Evolutionary conservation across 2,329 filamentous ascomycete species (phyloP), one percentile per base, ranked within the genome.

Genomic region (Colletotrichum tabaci): DNA sequence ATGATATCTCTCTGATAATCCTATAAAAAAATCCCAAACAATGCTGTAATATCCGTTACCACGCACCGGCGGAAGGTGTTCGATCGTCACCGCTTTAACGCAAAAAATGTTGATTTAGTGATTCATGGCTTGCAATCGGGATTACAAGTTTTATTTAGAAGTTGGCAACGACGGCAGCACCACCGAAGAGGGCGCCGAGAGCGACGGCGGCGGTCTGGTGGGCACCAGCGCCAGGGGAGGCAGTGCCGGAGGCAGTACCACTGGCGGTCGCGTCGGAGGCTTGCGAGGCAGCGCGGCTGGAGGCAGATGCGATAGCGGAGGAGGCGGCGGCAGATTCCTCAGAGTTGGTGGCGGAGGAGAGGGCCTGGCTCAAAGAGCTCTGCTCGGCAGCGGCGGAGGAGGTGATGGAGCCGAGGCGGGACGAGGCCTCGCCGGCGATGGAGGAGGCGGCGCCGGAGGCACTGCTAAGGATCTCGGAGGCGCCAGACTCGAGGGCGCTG

Each of bases 141-240:
- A 18, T 8, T 5, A 2, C 16, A 15, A 13, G 4, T 44, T 7
- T 35, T n/a, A 55, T 75, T 81, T 85, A 87, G 76, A 87, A 67
- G 80, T 86, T 86, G 76, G 77, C 81, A 58, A 86, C 74, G 61
- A 85, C 68, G 61, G 84, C 86, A 3, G 83, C 84, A 75, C 85
- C 86, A 30, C 85, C 86, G 60, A 87, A 77, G 69, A 87, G 79
- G 30, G 84, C 85, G 42, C 85, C 85, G 57, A 87, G 77, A 23
- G 82, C 85, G 52, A 86, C 74, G 38, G 81, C 84, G 38, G 80
- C 85, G 18, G 84, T 86, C 73, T 80, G 81, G 66, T 77, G 75
- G 56, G 81, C 77, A 58, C 77, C 80, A 8, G 80, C 63, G 38
- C 73, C 74, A 21, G 74, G 73, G 18, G 62, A 72, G 9, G 65